Conservation (phyloP, 345 rosid species). For the Toxicodendron radicans region DNA sequence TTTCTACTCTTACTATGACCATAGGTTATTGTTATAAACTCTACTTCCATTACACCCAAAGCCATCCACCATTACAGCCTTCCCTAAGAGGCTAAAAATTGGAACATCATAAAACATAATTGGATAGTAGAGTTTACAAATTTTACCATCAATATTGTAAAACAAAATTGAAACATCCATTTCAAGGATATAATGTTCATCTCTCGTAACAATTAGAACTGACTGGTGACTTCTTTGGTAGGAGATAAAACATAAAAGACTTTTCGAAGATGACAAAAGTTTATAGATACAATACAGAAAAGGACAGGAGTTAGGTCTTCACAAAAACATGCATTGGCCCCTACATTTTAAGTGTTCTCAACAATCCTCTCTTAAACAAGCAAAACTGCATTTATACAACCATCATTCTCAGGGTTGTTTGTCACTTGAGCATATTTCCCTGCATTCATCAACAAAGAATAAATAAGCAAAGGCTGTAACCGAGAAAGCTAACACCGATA, state of each 20-base stretch:
- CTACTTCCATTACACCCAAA: too few species aligned
- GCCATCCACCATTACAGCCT: too few species aligned
- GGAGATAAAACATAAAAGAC: not conserved
- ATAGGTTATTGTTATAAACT: too few species aligned
- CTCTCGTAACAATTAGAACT: not conserved
- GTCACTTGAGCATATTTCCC: slow-evolving; percentile 98
- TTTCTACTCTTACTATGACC: too few species aligned
- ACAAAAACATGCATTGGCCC: not conserved
- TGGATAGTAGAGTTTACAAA: too few species aligned
- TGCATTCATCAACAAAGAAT: slow-evolving; percentile 32
- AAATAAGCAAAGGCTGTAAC: not conserved
- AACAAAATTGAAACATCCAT: slow-evolving; percentile 4
- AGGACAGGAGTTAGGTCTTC: not conserved
- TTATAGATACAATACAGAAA: not conserved
- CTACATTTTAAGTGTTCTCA: not conserved
- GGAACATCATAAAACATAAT: too few species aligned
- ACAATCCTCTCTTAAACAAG: slow-evolving; percentile 52
- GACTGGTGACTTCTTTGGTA: not conserved
- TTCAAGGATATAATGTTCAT: not conserved
- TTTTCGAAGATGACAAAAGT: not conserved
- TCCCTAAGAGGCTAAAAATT: too few species aligned
- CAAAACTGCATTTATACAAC: slow-evolving; percentile 83
- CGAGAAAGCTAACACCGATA: too few species aligned
- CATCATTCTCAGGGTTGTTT: slow-evolving; percentile 90
- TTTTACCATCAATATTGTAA: not conserved